Evolutionary conservation across 768 basidiomycete species (phyloP).

Genomic region (Clitopilus passeckerianus): DNA sequence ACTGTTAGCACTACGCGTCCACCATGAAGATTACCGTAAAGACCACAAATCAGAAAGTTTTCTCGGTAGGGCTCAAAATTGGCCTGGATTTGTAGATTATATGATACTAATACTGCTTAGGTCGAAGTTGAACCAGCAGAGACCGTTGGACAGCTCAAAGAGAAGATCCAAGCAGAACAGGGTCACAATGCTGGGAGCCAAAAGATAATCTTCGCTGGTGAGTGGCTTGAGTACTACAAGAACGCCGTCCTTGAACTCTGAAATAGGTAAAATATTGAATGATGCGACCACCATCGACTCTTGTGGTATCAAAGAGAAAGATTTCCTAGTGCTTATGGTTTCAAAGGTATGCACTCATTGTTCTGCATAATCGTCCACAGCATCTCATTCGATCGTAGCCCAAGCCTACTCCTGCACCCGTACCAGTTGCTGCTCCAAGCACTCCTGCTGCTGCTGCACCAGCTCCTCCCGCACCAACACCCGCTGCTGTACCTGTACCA

Average conservation of each 20-base stretch:
- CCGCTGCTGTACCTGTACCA: slow-evolving; percentile 26
- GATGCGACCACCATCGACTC: slow-evolving; percentile 87
- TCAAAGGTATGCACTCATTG: slow-evolving; percentile 64
- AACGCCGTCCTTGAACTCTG: neutral
- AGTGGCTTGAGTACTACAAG: slow-evolving; percentile 10
- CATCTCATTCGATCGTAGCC: slow-evolving; percentile 10
- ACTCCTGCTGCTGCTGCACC: slow-evolving; percentile 25
- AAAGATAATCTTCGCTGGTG: slow-evolving; percentile 95
- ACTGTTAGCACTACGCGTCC: slow-evolving; percentile 10
- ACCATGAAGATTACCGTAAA: slow-evolving; percentile 93
- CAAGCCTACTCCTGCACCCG: slow-evolving; percentile 19
- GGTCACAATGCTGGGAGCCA: slow-evolving; percentile 70
- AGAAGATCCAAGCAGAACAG: slow-evolving; percentile 74
- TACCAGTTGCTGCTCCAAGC: slow-evolving; percentile 25
- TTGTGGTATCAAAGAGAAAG: slow-evolving; percentile 95
- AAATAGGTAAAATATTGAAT: slow-evolving; percentile 80
- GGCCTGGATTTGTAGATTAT: neutral
- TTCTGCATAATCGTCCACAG: slow-evolving; percentile 10
- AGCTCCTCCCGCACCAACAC: slow-evolving; percentile 16
- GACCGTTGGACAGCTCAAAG: slow-evolving; percentile 75
- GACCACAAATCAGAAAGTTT: slow-evolving; percentile 91
- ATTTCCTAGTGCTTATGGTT: slow-evolving; percentile 99
- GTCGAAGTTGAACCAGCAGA: slow-evolving; percentile 75
- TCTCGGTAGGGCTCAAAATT: slow-evolving; percentile 44
- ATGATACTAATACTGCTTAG: slow-evolving; percentile 24